A percentile compares a stretch with the other conserved stretches of the same genome.
phyloP scores from a whole-genome alignment of 768 basidiomycete genomes.

The Leccinum olivaceopallidum region DNA sequence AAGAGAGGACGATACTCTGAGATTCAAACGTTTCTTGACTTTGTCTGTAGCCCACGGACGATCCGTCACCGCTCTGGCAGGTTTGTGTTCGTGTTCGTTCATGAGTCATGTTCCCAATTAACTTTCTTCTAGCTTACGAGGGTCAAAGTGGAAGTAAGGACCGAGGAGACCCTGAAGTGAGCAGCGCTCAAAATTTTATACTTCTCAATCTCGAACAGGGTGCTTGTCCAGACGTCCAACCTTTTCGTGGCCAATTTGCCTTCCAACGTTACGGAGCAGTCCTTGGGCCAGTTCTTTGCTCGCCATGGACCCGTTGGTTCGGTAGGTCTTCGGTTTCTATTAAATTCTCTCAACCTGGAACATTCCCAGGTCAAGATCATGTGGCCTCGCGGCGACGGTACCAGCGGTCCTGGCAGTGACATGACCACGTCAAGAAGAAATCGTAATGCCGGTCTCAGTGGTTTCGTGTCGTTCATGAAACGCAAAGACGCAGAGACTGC shows the following conservation, averaged over 20 bases:
- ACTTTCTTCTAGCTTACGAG: constrained; percentile 65
- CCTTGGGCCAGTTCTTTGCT: constrained; percentile 89
- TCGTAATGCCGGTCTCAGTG: constrained; percentile 81
- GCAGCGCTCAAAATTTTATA: constrained; percentile 14
- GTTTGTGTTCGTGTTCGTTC: constrained; percentile 39
- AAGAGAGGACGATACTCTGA: background rate
- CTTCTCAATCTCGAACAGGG: constrained; percentile 4
- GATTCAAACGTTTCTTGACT: background rate
- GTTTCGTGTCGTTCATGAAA: constrained; percentile 97
- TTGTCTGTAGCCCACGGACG: constrained; percentile 52
- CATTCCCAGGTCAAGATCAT: constrained; percentile 85
- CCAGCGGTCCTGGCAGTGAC: constrained; percentile 67
- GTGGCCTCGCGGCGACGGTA: constrained; percentile 92
- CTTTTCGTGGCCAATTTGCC: constrained; percentile 96
- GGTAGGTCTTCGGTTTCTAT: constrained; percentile 42
- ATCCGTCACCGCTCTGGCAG: constrained; percentile 90
- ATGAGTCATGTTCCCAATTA: constrained; percentile 2
- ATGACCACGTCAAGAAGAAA: constrained; percentile 71
- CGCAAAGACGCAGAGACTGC: constrained; percentile 89
- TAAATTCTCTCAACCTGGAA: background rate
- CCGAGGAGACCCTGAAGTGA: constrained; percentile 81
- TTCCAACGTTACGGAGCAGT: constrained; percentile 79
- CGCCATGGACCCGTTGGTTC: constrained; percentile 91
- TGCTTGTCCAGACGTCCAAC: constrained; percentile 75
- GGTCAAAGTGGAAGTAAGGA: constrained; percentile 90